Evolutionary conservation across 106 monocot genomes (phyloP), one percentile per base, ranked within the genome.

Genomic region (Acorus gramineus): DNA sequence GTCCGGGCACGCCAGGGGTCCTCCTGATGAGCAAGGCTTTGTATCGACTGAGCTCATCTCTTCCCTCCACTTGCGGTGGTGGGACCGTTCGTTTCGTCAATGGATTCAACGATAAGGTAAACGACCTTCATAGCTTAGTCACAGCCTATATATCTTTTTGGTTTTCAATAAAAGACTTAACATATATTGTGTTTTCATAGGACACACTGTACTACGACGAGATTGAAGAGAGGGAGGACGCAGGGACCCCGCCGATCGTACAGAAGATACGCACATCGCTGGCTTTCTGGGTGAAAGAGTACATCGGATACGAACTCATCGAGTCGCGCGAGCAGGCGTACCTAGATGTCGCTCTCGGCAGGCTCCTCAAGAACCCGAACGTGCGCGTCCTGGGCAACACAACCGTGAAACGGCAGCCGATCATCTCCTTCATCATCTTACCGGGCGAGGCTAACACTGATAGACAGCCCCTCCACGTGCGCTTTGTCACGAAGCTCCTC

Each of bases 31-130:
- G 66, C 69, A 73, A 76, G 63, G 54, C 60, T 2, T 70, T 79
- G 42, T 84, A 79, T 8, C 69, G 12, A 45, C 76, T 84, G 3
- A 55, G 6, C 5, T 51, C 54, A 8, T 44, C 56, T 1, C 84
- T 79, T 5, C 84, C 84, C 4, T 84, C 84, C 4, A 84, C 79
- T 49, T 78, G 84, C 44, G 84, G 79, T 13, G 84, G 84, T 7
- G 84, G 84, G 42, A 76, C 78, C 6, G 82, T 83, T 48, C 52
- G 11, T 7, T 82, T 74, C 43, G 82, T 82, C 56, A 82, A 82
- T 60, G 83, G 83, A 10, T 78, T 72, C 68, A 69, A 62, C 62
- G 69, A 76, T 9, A 50, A 69, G 57, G 82, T 82, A 52, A 7
- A 44, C 43, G 10, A 49, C 13, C 2, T 12, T 6, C 62, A 62